These are phyloP conservation scores for Thelephora aurantiotincta DNA, from an alignment of 768 basidiomycete species.

Conservation along the genomic window DNA sequence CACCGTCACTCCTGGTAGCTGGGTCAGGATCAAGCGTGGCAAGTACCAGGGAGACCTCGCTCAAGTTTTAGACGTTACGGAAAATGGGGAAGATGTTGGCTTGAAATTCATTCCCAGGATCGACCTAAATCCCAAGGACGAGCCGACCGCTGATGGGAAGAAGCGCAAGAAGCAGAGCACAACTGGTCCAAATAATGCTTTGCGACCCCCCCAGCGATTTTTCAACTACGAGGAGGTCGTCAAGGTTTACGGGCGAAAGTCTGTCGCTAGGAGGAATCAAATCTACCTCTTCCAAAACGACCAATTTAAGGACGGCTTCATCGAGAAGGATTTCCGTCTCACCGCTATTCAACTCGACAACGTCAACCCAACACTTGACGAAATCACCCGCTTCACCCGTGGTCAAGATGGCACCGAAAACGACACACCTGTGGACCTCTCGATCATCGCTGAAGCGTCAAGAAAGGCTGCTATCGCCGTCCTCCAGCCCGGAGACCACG, in stretches of 20 bases:
- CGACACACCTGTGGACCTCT: conserved; percentile 68
- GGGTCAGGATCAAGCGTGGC: conserved; percentile 91
- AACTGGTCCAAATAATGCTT: conserved; percentile 29
- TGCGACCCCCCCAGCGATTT: conserved; percentile 80
- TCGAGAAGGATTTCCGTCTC: conserved; percentile 90
- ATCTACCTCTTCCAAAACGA: conserved; percentile 84
- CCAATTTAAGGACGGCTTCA: conserved; percentile 87
- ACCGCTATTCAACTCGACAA: conserved; percentile 69
- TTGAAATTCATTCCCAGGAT: conserved; percentile 96
- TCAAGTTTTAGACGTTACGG: conserved; percentile 86
- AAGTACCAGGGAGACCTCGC: conserved; percentile 93
- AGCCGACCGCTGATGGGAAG: conserved; percentile 45
- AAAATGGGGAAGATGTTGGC: conserved; percentile 86
- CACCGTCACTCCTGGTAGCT: conserved; percentile 72
- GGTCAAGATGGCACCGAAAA: conserved; percentile 57
- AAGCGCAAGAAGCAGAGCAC: conserved; percentile 55
- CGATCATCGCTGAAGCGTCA: conserved; percentile 85
- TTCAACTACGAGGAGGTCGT: conserved; percentile 91
- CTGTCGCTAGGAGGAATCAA: conserved; percentile 60
- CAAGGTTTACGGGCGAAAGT: conserved; percentile 70
- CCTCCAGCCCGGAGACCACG: conserved; percentile 93
- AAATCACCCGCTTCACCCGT: conserved; percentile 82
- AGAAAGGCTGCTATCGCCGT: conserved; percentile 84
- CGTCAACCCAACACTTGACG: conserved; percentile 90
- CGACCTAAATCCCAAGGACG: conserved; percentile 85